phyloP scores from a whole-genome alignment of 371 early-diverging fungal species.

The Lichtheimia hyalospora region DNA sequence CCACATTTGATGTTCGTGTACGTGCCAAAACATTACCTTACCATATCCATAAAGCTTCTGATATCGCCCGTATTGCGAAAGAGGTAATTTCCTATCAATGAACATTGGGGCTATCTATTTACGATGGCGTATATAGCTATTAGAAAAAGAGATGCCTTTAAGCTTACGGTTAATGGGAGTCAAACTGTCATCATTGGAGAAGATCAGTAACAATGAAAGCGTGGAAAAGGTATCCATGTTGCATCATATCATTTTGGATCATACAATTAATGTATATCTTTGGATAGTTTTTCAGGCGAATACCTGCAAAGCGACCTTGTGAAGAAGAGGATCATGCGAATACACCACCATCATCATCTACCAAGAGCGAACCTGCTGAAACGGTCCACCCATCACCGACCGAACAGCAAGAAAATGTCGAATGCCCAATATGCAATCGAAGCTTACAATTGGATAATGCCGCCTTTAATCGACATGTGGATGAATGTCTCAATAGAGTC shows the following conservation, averaged over 20 bases:
- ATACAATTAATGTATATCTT: not conserved
- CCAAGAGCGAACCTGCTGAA: too few relatives aligned
- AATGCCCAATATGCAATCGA: conserved; percentile 43
- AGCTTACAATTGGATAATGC: conserved; percentile 24
- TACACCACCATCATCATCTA: not conserved
- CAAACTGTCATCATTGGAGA: conserved; percentile 31
- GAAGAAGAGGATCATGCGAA: not conserved
- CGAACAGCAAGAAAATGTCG: not conserved
- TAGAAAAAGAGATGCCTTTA: conserved; percentile 41
- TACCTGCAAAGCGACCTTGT: not conserved
- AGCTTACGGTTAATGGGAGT: conserved; percentile 48
- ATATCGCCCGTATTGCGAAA: conserved; percentile 39
- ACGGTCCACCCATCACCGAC: too few relatives aligned
- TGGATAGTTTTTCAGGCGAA: conserved; percentile 15
- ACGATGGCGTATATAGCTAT: conserved; percentile 8
- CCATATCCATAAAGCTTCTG: conserved; percentile 28
- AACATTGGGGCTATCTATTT: too few relatives aligned
- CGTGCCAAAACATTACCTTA: conserved; percentile 39
- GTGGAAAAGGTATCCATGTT: not conserved
- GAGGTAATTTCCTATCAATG: conserved; percentile 11
- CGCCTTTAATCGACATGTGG: conserved; percentile 38
- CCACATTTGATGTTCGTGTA: conserved; percentile 36
- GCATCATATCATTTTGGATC: too few relatives aligned
- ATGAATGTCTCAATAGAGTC: conserved; percentile 32
- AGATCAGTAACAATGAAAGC: conserved; percentile 19